Percentiles rank a stretch among this genome's conserved stretches.
Evolutionary conservation across 163 green algal species (phyloP).

Genomic region (Volvox carteri): DNA sequence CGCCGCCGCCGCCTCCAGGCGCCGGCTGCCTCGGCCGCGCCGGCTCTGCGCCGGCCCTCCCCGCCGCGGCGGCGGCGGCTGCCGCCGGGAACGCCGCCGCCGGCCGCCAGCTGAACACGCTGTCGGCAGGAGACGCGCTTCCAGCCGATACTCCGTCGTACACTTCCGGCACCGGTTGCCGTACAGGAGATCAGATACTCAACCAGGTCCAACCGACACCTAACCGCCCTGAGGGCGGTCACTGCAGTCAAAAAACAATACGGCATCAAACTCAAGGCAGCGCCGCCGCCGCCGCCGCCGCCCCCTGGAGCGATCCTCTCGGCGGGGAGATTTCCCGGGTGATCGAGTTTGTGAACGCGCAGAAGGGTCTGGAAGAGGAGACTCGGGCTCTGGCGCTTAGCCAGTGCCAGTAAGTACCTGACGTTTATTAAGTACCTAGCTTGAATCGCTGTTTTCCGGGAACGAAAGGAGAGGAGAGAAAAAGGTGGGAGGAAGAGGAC

Average conservation of each 20-base stretch:
- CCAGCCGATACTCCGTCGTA: too few relatives aligned
- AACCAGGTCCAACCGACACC: too few relatives aligned
- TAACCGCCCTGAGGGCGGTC: too few relatives aligned
- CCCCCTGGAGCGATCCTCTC: not conserved
- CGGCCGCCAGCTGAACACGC: not conserved
- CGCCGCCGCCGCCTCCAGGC: not conserved
- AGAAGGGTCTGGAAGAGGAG: constrained; percentile 9
- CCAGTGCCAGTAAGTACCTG: constrained; percentile 55
- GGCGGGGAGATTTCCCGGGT: constrained; percentile 27
- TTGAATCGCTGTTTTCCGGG: too few relatives aligned
- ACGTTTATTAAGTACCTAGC: too few relatives aligned
- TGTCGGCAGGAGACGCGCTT: not conserved
- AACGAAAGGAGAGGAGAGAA: too few relatives aligned
- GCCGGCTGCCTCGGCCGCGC: not conserved
- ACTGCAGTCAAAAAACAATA: too few relatives aligned
- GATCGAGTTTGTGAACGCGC: not conserved
- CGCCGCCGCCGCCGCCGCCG: not conserved
- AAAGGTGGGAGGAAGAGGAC: too few relatives aligned
- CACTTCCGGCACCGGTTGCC: too few relatives aligned
- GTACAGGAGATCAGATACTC: too few relatives aligned
- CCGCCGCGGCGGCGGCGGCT: not conserved
- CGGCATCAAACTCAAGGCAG: too few relatives aligned
- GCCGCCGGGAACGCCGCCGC: not conserved
- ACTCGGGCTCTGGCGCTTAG: not conserved
- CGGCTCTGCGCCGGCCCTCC: not conserved